Conservation (phyloP, 805 yeast species). For the Scheffersomyces lignosus region DNA sequence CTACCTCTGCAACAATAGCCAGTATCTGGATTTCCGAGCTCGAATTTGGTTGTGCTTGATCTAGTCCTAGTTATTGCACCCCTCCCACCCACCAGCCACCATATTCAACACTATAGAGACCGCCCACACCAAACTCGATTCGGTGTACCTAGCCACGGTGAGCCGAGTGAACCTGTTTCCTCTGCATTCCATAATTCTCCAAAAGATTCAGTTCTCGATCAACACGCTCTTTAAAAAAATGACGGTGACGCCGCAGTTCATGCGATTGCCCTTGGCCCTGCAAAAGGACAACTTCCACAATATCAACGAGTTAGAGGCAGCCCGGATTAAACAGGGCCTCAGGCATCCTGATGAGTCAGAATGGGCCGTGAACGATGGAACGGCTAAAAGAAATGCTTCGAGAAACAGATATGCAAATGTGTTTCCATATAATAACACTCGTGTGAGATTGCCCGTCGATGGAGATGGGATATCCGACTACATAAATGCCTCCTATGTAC, state of each 20-base stretch:
- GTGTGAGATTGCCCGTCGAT: constrained; percentile 29
- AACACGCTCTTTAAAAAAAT: constrained; percentile 1
- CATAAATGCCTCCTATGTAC: constrained; percentile 40
- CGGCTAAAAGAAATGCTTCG: constrained; percentile 2
- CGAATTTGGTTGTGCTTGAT: constrained; percentile 2
- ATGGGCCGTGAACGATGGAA: constrained; percentile 7
- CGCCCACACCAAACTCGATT: not conserved
- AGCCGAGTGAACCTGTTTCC: too few species aligned
- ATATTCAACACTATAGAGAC: too few species aligned
- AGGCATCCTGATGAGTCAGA: not conserved
- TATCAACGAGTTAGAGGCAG: constrained; percentile 9
- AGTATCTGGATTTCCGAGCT: too few species aligned
- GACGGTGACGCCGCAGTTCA: constrained; percentile 9
- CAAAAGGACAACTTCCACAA: constrained; percentile 11
- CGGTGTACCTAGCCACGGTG: not conserved
- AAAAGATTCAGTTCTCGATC: constrained; percentile 3
- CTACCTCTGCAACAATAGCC: too few species aligned
- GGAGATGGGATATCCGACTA: constrained; percentile 24
- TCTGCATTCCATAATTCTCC: not conserved
- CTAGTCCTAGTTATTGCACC: not conserved
- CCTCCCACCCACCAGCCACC: not conserved
- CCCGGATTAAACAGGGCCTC: constrained; percentile 1
- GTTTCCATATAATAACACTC: constrained; percentile 39
- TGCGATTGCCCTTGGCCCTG: constrained; percentile 4
- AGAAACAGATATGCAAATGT: constrained; percentile 41